A percentile compares a stretch with the other conserved stretches of the same genome.
phyloP scores from a whole-genome alignment of 1,284 basidiomycete species.

The Apiotrichum brassicae region DNA sequence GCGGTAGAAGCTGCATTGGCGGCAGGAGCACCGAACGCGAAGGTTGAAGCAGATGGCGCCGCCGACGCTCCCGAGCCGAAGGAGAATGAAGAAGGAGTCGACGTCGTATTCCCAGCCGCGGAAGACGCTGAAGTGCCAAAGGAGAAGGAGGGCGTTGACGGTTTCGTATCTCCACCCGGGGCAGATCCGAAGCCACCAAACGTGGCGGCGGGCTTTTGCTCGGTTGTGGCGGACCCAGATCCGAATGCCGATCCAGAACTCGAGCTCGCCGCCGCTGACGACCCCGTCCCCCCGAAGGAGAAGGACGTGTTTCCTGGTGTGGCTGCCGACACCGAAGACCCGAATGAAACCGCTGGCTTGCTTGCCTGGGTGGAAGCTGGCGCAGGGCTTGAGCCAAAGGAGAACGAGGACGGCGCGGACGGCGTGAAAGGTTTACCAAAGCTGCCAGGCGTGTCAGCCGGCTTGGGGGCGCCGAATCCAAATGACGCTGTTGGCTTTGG shows the following conservation, averaged over 20 bases:
- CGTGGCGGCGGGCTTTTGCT: conserved; percentile 1
- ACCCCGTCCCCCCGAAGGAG: not conserved
- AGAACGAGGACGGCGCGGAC: not conserved
- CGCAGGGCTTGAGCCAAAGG: conserved; percentile 4
- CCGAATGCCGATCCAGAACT: not conserved
- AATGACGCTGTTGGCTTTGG: conserved; percentile 1
- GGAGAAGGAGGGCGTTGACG: not conserved
- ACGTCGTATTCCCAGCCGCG: not conserved
- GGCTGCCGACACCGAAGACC: not conserved
- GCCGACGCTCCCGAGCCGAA: no score
- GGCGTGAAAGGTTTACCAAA: no score
- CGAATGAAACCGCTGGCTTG: no score
- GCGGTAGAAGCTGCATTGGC: not conserved
- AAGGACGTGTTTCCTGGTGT: not conserved
- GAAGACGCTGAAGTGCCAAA: not conserved
- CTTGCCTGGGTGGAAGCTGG: not conserved
- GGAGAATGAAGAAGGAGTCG: conserved; percentile 11
- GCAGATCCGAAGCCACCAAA: conserved; percentile 2
- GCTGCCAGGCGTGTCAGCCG: not conserved
- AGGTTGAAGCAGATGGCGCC: no score
- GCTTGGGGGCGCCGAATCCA: conserved; percentile 5
- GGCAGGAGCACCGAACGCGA: not conserved
- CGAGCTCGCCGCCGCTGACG: not conserved
- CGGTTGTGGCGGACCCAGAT: not conserved
- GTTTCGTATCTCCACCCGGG: not conserved